Evolutionary conservation across 169 alveolate species (phyloP).

Genomic region (Theileria annulata): DNA sequence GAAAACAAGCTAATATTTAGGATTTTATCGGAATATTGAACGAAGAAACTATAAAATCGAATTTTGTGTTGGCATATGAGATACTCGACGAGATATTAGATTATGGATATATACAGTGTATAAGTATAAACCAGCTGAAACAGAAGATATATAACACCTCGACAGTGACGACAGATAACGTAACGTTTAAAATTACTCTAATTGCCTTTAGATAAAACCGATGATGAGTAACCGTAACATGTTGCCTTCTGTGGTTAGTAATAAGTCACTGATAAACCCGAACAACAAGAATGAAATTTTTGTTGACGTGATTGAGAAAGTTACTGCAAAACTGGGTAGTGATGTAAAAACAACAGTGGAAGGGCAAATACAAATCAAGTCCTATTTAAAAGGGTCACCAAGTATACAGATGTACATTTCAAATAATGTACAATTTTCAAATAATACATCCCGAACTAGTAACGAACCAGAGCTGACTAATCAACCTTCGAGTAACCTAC

Average conservation of each 20-base stretch:
- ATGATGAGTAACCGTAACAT: slow-evolving; percentile 64
- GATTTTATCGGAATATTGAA: slow-evolving; percentile 97
- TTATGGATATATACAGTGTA: slow-evolving; percentile 94
- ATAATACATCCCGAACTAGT: neutral
- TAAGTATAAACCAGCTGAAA: slow-evolving; percentile 91
- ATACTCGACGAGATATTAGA: slow-evolving; percentile 93
- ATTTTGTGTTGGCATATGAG: slow-evolving; percentile 95
- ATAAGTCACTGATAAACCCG: slow-evolving; percentile 74
- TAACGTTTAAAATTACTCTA: slow-evolving; percentile 8
- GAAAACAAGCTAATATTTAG: slow-evolving; percentile 20
- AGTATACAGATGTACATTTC: slow-evolving; percentile 61
- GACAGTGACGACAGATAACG: neutral
- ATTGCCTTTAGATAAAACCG: slow-evolving; percentile 21
- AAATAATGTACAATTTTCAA: slow-evolving; percentile 11
- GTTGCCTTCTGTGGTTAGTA: slow-evolving; percentile 79
- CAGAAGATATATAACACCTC: slow-evolving; percentile 69
- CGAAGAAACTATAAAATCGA: slow-evolving; percentile 95
- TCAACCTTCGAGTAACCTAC: neutral
- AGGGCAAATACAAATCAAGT: slow-evolving; percentile 90
- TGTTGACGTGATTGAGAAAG: slow-evolving; percentile 69
- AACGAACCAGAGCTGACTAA: neutral
- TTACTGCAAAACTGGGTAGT: slow-evolving; percentile 84
- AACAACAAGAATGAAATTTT: slow-evolving; percentile 62
- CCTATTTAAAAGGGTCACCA: slow-evolving; percentile 87
- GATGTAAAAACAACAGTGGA: slow-evolving; percentile 87